Evolutionary conservation across 108 stramenopile species (phyloP).

Genomic region (Mayamaea pseudoterrestris): DNA sequence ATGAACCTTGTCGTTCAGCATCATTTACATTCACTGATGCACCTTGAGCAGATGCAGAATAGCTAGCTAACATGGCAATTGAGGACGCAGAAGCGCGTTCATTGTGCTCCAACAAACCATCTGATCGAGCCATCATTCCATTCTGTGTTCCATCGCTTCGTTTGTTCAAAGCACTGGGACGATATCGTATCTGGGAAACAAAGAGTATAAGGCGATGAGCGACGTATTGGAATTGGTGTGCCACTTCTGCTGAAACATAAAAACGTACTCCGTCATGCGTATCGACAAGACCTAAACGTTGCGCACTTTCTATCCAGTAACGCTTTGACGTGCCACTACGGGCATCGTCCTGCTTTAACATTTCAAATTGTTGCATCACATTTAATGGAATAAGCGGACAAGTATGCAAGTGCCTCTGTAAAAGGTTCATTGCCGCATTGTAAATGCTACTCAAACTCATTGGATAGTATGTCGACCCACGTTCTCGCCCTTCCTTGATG

Average conservation of each 20-base stretch:
- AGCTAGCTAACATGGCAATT: no score
- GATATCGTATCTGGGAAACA: no score
- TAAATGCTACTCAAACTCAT: constrained; percentile 58
- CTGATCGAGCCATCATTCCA: constrained; percentile 7
- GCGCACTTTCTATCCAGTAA: constrained; percentile 67
- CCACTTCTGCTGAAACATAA: no score
- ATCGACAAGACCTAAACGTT: constrained; percentile 61
- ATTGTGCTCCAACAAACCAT: no score
- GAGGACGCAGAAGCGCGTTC: no score
- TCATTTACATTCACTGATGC: constrained; percentile 6
- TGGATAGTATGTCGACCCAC: constrained; percentile 68
- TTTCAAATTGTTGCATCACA: constrained; percentile 55
- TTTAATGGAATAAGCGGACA: constrained; percentile 46
- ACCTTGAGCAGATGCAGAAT: constrained; percentile 6
- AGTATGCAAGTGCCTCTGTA: constrained; percentile 66
- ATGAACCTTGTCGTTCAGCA: constrained; percentile 11
- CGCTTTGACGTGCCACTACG: constrained; percentile 74
- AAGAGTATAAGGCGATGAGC: no score
- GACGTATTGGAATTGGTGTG: no score
- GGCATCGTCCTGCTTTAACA: constrained; percentile 62
- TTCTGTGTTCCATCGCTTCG: no score
- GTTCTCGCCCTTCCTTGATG: constrained; percentile 21
- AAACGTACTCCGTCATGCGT: constrained; percentile 65
- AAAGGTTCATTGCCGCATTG: constrained; percentile 70
- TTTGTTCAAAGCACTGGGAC: no score